These are phyloP conservation scores for Quercus alba DNA, from an alignment of 306 rosid species.

Conservation along the genomic window DNA sequence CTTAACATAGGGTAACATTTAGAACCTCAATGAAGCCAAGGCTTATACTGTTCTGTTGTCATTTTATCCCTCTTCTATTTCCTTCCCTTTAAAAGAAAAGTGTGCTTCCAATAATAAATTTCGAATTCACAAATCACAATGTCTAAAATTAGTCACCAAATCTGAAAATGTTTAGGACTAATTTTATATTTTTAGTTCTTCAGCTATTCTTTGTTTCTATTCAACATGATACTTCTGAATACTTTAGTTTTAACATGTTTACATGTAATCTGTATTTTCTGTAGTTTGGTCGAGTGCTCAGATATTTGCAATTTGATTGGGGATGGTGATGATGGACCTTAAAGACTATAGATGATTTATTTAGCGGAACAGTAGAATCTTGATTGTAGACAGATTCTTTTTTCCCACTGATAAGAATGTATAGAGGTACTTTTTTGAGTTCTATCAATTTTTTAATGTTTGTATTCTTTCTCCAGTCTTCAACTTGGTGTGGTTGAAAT, in stretches of 20 bases:
- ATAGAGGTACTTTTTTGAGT: neutral
- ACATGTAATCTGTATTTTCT: neutral
- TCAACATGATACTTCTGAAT: neutral
- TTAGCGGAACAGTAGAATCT: neutral
- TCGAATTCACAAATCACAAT: no score
- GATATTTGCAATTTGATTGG: conserved; percentile 84
- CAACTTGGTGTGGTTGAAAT: neutral
- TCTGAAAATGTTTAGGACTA: no score
- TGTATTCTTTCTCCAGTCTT: neutral
- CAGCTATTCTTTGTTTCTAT: neutral
- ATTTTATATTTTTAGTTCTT: neutral
- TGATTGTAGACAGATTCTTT: neutral
- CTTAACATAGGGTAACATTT: no score
- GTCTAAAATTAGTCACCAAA: no score
- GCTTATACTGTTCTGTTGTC: no score
- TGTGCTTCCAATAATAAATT: no score
- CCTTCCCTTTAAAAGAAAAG: no score
- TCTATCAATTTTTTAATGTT: neutral
- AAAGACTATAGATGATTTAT: neutral
- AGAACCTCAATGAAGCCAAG: no score
- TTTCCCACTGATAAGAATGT: neutral
- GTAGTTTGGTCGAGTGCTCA: conserved; percentile 96
- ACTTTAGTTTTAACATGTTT: neutral
- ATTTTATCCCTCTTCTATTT: no score
- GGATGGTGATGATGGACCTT: conserved; percentile 61